phyloP scores from a whole-genome alignment of 2,329 filamentous ascomycete species.

The Leptographium galeiforme region DNA sequence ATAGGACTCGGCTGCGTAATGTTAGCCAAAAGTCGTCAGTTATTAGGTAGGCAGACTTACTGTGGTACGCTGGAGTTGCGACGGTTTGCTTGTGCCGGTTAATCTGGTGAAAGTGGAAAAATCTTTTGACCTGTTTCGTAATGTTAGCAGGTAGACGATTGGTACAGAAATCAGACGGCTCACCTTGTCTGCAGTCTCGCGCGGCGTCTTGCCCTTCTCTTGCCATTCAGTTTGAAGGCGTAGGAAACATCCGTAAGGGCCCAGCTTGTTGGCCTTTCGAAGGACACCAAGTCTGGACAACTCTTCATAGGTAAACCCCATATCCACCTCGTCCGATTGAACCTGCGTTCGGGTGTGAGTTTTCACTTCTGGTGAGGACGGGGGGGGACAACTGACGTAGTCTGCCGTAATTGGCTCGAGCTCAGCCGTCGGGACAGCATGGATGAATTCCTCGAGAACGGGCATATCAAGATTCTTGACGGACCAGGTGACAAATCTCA shows the following conservation, averaged over 20 bases:
- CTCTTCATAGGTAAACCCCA: constrained; percentile 40
- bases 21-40: not conserved
- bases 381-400: constrained; percentile 24
- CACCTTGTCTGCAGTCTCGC: constrained; percentile 31
- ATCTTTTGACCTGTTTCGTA: not conserved
- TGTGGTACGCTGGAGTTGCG: constrained; percentile 43
- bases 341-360: not conserved
- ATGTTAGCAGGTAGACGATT: not conserved
- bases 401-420: constrained; percentile 49
- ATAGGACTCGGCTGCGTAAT: not conserved
- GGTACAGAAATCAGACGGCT: constrained; percentile 32
- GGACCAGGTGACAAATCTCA: constrained; percentile 57
- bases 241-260: constrained; percentile 32
- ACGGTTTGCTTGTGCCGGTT: constrained; percentile 56
- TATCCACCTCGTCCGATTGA: constrained; percentile 34
- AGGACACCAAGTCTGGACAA: constrained; percentile 20
- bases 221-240: constrained; percentile 32
- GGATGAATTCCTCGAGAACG: constrained; percentile 52
- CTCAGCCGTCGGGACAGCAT: constrained; percentile 48
- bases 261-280: constrained; percentile 32
- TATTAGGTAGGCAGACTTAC: constrained; percentile 7
- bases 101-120: constrained; percentile 18
- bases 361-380: too few relatives aligned
- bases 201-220: constrained; percentile 20
- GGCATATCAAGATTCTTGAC: constrained; percentile 45